Evolutionary conservation across 2,329 filamentous ascomycete genomes (phyloP), one percentile per base, ranked within the genome.

Genomic region (Graphiopsis chlorocephala): DNA sequence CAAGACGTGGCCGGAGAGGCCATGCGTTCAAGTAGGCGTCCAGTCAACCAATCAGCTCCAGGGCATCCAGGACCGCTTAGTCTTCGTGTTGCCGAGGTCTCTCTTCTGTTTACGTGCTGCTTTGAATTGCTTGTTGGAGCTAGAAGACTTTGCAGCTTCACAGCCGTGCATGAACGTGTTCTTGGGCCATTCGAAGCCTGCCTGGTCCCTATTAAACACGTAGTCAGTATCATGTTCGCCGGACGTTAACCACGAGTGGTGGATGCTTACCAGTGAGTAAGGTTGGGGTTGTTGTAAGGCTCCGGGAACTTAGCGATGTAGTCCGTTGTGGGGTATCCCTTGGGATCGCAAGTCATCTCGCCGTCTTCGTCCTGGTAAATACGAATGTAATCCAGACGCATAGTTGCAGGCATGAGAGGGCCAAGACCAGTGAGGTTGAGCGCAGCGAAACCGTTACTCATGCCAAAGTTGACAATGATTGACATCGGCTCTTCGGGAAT

Each of bases 401-500:
- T 83, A 2, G 81, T 86, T 2, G 86, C 88, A 2, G 88, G 88
- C 71, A 90, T 80, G 50, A 85, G 76, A 17, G 81, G 71, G 4
- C 74, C 78, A 26, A 91, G 76, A 29, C 83, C 85, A 1, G 81
- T 82, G 65, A 86, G 75, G 71, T 90, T 86, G 67, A 90, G 78
- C 5, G 80, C 75, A 0, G 88, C 85, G 74, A 91, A 91, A 75
- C 84, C 85, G 70, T 82, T 82, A 4, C 86, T 88, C 85, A 65
- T 65, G 1, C 83, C 83, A 4, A 86, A 72, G 66, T 86, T 85
- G 12, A 86, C 73, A 47, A 85, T 75, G 64, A 85, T 75, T 8
- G 80, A 80, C 82, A 86, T 82, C 0, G 84, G 84, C 70, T 86
- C 84, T 68, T 83, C 77, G 0, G 80, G 78, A 15, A 85, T 75